Evolutionary conservation across 306 rosid genomes (phyloP).

Genomic region (Comarum palustre): DNA sequence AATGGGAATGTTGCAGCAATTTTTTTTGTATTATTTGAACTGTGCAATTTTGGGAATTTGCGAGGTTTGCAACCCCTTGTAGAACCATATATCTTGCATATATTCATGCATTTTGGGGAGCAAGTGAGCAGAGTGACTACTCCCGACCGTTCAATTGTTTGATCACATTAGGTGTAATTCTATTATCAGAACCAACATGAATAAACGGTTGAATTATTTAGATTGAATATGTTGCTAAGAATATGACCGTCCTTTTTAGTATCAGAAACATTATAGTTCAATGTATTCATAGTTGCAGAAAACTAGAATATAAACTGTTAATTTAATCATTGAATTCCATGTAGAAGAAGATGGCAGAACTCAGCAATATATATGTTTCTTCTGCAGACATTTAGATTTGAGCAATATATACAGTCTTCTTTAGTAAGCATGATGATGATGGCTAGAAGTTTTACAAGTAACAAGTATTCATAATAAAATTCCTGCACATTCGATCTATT

Average conservation of each 20-base stretch:
- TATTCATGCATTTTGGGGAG: not conserved
- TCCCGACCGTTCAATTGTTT: not conserved
- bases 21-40: not conserved
- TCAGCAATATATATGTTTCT: not conserved
- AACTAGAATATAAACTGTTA: not conserved
- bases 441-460: not conserved
- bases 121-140: not conserved
- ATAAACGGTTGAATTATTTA: no score
- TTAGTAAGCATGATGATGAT: not conserved
- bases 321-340: not conserved
- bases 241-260: no score
- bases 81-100: not conserved
- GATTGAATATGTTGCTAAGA: no score
- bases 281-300: not conserved
- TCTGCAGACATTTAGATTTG: not conserved
- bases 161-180: not conserved
- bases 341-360: not conserved
- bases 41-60: not conserved
- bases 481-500: not conserved
- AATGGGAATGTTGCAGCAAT: not conserved
- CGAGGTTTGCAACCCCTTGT: not conserved
- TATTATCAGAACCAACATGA: not conserved
- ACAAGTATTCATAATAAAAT: not conserved
- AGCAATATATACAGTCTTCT: not conserved
- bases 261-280: not conserved